Evolutionary conservation across 495 filamentous ascomycete genomes (phyloP), one percentile per base, ranked within the genome.

Genomic region (Rhizodiscina lignyota): DNA sequence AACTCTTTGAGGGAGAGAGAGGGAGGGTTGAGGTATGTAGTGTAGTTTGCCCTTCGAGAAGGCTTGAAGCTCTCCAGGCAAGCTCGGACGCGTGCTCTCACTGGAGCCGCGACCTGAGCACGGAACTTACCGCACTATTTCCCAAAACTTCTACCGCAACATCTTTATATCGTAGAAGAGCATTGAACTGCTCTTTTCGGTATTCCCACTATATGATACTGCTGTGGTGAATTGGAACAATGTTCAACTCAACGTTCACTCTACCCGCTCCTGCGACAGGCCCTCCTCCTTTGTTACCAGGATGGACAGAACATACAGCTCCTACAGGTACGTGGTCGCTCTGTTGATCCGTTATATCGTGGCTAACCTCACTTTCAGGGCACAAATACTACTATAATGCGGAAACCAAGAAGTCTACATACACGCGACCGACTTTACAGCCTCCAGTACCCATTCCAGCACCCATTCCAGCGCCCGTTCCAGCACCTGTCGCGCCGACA

Each of bases 221-320:
- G n/a, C n/a, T n/a, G n/a, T n/a, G n/a, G n/a, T n/a, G n/a, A n/a
- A n/a, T n/a, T n/a, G n/a, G n/a, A n/a, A n/a, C n/a, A n/a, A n/a
- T n/a, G n/a, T n/a, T n/a, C n/a, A n/a, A n/a, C n/a, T n/a, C n/a
- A n/a, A n/a, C n/a, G n/a, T n/a, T n/a, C n/a, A n/a, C n/a, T n/a
- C n/a, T n/a, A n/a, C n/a, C n/a, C n/a, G n/a, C n/a, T n/a, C n/a
- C n/a, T n/a, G n/a, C n/a, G n/a, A n/a, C n/a, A n/a, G n/a, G n/a
- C n/a, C n/a, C n/a, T n/a, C n/a, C n/a, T n/a, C n/a, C n/a, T n/a
- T n/a, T 94, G 2, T 74, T 76, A 5, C 66, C 73, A 17, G 87
- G 82, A 17, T 96, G 86, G 86, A 83, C 82, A 18, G 82, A 92
- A 55, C 85, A 94, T 57, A 84, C 79, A 62, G 82, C 87, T 38